phyloP scores from a whole-genome alignment of 192 early-diverging fungal genomes.

The Mortierella claussenii region DNA sequence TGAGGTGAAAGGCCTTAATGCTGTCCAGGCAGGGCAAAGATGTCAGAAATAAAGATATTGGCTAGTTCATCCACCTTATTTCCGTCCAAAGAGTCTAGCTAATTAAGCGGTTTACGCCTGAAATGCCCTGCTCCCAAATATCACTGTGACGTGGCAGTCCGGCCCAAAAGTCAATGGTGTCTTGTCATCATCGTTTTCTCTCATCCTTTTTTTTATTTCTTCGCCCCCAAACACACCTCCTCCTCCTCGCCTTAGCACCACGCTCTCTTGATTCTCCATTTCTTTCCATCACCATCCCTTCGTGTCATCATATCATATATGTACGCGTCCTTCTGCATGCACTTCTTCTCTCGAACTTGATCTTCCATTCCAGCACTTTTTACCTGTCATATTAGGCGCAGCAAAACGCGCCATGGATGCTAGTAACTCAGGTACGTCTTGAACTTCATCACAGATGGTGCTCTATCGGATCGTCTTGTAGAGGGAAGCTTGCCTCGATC shows the following conservation, averaged over 20 bases:
- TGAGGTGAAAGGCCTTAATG: too few relatives aligned
- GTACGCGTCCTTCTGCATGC: too few relatives aligned
- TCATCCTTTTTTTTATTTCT: neutral
- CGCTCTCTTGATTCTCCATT: neutral
- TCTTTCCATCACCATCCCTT: neutral
- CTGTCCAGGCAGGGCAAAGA: too few relatives aligned
- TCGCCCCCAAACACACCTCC: too few relatives aligned
- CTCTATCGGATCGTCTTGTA: neutral
- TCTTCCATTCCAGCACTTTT: neutral
- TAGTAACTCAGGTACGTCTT: constrained; percentile 9
- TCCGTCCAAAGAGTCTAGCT: neutral
- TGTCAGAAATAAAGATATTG: too few relatives aligned
- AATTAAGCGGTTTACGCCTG: too few relatives aligned
- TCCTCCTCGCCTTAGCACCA: neutral
- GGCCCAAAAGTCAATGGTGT: neutral
- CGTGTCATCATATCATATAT: too few relatives aligned
- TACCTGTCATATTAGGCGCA: neutral
- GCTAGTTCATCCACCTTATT: neutral
- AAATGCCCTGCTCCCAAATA: too few relatives aligned
- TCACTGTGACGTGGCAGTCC: constrained; percentile 16
- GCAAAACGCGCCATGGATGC: constrained; percentile 17
- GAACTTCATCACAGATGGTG: neutral
- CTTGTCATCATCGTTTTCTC: neutral
- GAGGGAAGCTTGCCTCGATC: too few relatives aligned
- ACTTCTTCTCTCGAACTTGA: neutral